phyloP scores from a whole-genome alignment of 768 basidiomycete genomes.

The Leccinellum rugosiceps region DNA sequence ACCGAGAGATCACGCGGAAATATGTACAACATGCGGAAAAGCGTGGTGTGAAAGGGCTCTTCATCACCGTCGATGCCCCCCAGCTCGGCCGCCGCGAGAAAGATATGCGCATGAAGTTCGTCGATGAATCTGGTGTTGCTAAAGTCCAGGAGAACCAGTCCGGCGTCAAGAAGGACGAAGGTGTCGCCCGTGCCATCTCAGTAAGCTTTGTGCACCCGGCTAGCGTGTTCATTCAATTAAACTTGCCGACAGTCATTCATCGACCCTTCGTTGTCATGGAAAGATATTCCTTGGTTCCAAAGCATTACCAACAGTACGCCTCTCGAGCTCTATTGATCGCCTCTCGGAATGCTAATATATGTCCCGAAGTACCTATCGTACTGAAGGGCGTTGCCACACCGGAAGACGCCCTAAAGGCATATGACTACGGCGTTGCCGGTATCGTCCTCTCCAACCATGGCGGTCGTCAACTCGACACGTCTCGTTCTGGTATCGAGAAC shows the following conservation, averaged over 20 bases:
- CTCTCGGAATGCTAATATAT: slow-evolving; percentile 36
- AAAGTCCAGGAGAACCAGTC: slow-evolving; percentile 25
- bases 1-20: slow-evolving; percentile 78
- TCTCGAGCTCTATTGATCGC: slow-evolving; percentile 51
- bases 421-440: slow-evolving; percentile 69
- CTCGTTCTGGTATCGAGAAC: slow-evolving; percentile 79
- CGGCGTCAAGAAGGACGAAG: slow-evolving; percentile 47
- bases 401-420: slow-evolving; percentile 88
- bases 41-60: slow-evolving; percentile 88
- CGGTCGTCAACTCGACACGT: slow-evolving; percentile 73
- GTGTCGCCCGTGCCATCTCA: slow-evolving; percentile 88
- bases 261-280: slow-evolving; percentile 85
- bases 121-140: slow-evolving; percentile 48
- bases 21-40: slow-evolving; percentile 88
- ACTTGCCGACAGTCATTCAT: slow-evolving; percentile 70
- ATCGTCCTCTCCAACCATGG: slow-evolving; percentile 87
- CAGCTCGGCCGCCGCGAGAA: slow-evolving; percentile 93
- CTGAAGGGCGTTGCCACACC: slow-evolving; percentile 84
- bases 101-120: slow-evolving; percentile 65
- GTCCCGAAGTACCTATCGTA: slow-evolving; percentile 74
- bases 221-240: slow-evolving; percentile 26
- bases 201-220: slow-evolving; percentile 40
- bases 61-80: slow-evolving; percentile 97
- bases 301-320: slow-evolving; percentile 63
- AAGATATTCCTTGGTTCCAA: slow-evolving; percentile 63